phyloP scores from a whole-genome alignment of 108 stramenopile species.

The Epithemia pelagica region DNA sequence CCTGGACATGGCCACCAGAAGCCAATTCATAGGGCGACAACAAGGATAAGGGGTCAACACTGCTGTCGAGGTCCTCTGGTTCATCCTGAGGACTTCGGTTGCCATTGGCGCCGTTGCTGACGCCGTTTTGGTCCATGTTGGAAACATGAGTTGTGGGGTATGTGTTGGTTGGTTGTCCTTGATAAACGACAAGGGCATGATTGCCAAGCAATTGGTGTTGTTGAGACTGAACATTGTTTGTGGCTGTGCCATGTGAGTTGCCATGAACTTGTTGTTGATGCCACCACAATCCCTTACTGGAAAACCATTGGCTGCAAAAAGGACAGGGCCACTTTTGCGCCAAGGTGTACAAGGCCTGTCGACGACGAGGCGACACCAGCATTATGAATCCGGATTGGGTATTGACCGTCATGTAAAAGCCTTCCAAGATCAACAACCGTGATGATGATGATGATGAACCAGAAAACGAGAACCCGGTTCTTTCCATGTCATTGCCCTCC shows the following conservation, averaged over 20 bases:
- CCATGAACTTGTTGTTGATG: slow-evolving; percentile 61
- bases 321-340: slow-evolving; percentile 64
- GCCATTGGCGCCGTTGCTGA: neutral
- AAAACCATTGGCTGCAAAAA: slow-evolving; percentile 57
- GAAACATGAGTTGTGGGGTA: too few relatives aligned
- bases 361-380: neutral
- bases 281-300: slow-evolving; percentile 83
- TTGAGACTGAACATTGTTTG: slow-evolving; percentile 2
- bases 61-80: neutral
- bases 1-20: slow-evolving; percentile 18
- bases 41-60: neutral
- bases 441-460: neutral
- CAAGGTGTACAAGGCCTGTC: neutral
- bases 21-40: slow-evolving; percentile 18
- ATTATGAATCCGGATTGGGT: neutral
- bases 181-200: neutral
- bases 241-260: neutral
- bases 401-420: neutral
- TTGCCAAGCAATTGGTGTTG: slow-evolving; percentile 5
- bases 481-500: neutral
- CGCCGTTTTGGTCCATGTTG: neutral
- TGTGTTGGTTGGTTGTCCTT: neutral
- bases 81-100: neutral
- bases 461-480: neutral
- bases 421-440: neutral